Evolutionary conservation across 2,329 filamentous ascomycete genomes (phyloP), one percentile per base, ranked within the genome.

Genomic region (Aspergillus sp.): DNA sequence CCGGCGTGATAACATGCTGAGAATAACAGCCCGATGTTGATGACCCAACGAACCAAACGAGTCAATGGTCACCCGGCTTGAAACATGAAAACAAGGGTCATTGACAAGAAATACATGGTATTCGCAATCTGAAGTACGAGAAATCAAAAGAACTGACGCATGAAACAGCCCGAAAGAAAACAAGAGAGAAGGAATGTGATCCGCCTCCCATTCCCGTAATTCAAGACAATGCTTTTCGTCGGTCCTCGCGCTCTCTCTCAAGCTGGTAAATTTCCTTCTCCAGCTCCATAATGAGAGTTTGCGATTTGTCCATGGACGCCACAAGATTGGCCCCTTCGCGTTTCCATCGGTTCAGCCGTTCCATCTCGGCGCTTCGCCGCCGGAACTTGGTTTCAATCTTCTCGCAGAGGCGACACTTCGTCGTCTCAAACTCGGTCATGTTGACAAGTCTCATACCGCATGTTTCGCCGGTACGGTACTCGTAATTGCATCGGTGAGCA

Each of bases 381-480:
- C 90, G 84, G 66, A 82, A 76, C 76, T 96, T 96, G 74, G 88
- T 92, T 67, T 91, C 87, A 61, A 92, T 90, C 74, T 94, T 91
- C 66, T 90, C 86, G 76, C 93, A 97, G 57, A 91, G 80, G 69
- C 88, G 89, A 79, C 93, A 97, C 64, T 84, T 82, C 50, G 82
- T 82, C 41, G 71, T 63, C 49, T 87, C 79, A 53, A 78, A 77
- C 58, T 83, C 79, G 22, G 89, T 92, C 62, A 84, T 78, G 77
- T 88, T 91, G 67, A 96, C 86, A 59, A 96, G 83, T 76, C 90
- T 95, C 76, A 96, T 87, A 56, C 93, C 93, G 75, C 93, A 97
- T 35, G 93, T 96, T 79, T 97, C 93, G 65, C 93, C 93, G 61
- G 89, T 96, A 60, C 93, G 89, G 77, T 95, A 95, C 73, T 96